These are phyloP conservation scores for Beauveria sp. DNA, from an alignment of 2,329 filamentous ascomycete species.

Conservation along the genomic window DNA sequence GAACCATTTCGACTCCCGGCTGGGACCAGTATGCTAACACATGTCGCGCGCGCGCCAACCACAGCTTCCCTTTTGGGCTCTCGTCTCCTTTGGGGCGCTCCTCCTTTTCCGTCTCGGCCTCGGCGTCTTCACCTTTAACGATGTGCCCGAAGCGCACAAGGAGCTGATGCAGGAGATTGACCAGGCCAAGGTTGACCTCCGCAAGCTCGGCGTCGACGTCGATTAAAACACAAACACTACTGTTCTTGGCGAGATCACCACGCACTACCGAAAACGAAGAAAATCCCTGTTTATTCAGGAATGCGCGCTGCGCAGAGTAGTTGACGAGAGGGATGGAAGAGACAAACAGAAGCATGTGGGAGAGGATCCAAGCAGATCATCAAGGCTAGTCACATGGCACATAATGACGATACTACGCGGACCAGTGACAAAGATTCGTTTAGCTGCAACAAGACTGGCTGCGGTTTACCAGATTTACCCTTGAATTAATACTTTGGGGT, in stretches of 20 bases:
- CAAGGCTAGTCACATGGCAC: not conserved
- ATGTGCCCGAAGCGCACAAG: slow-evolving; percentile 82
- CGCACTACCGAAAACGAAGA: not conserved
- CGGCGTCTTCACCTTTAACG: slow-evolving; percentile 94
- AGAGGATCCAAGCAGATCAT: not conserved
- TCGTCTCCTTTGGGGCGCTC: slow-evolving; percentile 86
- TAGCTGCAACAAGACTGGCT: not conserved
- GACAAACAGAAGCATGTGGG: not conserved
- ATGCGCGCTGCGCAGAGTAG: not conserved
- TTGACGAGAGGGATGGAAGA: not conserved
- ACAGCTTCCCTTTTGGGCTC: slow-evolving; percentile 85
- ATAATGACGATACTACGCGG: not conserved
- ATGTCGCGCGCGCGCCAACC: not conserved
- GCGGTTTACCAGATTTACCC: not conserved
- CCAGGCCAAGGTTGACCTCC: slow-evolving; percentile 65
- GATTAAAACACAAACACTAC: slow-evolving; percentile 41
- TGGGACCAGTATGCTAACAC: not conserved
- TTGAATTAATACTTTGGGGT: not conserved
- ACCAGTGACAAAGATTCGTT: not conserved
- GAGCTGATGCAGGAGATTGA: slow-evolving; percentile 84
- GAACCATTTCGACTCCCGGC: not conserved
- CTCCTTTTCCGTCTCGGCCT: slow-evolving; percentile 86
- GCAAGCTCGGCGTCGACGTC: slow-evolving; percentile 66
- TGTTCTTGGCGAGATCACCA: not conserved
- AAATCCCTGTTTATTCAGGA: too few species aligned